These are phyloP conservation scores for Avicennia marina DNA, from an alignment of 257 asterid genomes.

Conservation along the genomic window DNA sequence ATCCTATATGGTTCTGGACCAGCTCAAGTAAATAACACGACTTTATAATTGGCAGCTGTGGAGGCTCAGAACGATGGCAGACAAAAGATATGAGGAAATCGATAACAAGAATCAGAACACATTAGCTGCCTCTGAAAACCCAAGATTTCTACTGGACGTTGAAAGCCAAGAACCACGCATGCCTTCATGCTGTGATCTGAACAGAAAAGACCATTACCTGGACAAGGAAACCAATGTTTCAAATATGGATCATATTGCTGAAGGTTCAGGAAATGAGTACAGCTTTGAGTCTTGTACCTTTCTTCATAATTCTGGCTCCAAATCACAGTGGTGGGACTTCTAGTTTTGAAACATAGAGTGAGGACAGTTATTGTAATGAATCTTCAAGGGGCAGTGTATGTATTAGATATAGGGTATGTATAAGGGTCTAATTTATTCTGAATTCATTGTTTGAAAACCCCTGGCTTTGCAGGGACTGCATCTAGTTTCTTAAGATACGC, in stretches of 20 bases:
- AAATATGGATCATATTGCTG: slow-evolving; percentile 33
- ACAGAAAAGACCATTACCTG: slow-evolving; percentile 28
- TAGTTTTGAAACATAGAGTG: slow-evolving; percentile 14
- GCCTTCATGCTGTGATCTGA: slow-evolving; percentile 23
- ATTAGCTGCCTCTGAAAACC: no score
- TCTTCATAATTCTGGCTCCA: slow-evolving; percentile 29
- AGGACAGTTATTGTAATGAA: not conserved
- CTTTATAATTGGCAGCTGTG: slow-evolving; percentile 41
- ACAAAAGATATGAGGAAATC: slow-evolving; percentile 18
- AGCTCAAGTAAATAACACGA: not conserved
- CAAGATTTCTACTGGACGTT: no score
- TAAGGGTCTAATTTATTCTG: not conserved
- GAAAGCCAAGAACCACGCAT: slow-evolving; percentile 25
- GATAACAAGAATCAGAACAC: slow-evolving; percentile 20
- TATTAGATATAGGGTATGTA: slow-evolving; percentile 1
- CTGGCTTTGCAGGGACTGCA: not conserved
- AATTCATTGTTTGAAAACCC: not conserved
- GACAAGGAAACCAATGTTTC: slow-evolving; percentile 29
- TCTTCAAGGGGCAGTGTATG: not conserved
- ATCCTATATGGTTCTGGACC: no score
- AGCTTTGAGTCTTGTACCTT: slow-evolving; percentile 40
- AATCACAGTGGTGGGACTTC: slow-evolving; percentile 41
- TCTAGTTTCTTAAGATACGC: slow-evolving; percentile 5
- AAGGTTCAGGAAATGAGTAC: slow-evolving; percentile 34
- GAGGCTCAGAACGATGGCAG: slow-evolving; percentile 39